phyloP scores from a whole-genome alignment of 2,329 filamentous ascomycete genomes.

The Volutella citrinella region DNA sequence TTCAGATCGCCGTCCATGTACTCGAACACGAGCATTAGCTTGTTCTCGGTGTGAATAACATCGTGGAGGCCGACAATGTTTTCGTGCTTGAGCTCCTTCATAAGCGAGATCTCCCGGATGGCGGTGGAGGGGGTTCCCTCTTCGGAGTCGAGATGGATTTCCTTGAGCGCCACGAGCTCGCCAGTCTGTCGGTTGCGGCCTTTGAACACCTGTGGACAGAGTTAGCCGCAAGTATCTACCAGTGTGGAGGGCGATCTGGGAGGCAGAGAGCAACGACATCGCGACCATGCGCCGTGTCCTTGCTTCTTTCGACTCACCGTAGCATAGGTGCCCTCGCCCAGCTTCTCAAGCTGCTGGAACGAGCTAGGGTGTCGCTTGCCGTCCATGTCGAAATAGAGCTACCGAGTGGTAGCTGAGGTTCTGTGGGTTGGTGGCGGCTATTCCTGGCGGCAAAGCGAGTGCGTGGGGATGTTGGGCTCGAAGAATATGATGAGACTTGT shows the following conservation, averaged over 20 bases:
- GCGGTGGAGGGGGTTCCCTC: constrained; percentile 96
- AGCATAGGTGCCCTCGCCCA: constrained; percentile 97
- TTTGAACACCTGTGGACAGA: constrained; percentile 88
- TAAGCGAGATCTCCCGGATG: constrained; percentile 96
- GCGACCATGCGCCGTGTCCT: no score
- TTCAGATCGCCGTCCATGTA: constrained; percentile 99
- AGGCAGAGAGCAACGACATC: no score
- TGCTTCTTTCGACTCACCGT: no score
- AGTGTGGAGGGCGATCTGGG: neutral
- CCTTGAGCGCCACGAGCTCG: constrained; percentile 93
- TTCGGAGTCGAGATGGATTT: constrained; percentile 98
- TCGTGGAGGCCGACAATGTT: constrained; percentile 97
- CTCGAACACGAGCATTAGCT: constrained; percentile 98
- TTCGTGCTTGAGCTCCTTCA: constrained; percentile 99
- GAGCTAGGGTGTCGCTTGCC: constrained; percentile 90
- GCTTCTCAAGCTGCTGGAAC: constrained; percentile 98
- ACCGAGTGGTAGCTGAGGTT: no score
- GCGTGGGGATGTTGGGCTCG: no score
- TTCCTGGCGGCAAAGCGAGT: no score
- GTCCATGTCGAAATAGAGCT: constrained; percentile 62
- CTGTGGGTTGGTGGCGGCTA: no score
- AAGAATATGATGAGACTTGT: no score
- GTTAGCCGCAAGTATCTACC: no score
- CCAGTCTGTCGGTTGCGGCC: constrained; percentile 95
- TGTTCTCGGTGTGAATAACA: constrained; percentile 99